Conservation (phyloP, 2,329 filamentous ascomycete species). For the Alternaria infectoria region DNA sequence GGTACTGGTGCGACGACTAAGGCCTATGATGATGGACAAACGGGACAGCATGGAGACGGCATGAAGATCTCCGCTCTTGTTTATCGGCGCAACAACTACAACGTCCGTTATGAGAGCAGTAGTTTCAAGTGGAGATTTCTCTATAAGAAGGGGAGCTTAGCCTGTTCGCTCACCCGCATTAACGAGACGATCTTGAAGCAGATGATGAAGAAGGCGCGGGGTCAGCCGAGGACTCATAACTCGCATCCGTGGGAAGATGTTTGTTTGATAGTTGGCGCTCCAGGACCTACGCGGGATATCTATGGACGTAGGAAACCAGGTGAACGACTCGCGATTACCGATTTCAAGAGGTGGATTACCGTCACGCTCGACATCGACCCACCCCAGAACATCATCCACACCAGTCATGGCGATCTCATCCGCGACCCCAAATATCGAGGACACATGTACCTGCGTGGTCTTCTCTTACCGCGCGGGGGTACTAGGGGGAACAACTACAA, state of each 20-base stretch:
- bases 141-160: conserved; percentile 6
- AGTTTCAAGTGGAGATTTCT: conserved; percentile 13
- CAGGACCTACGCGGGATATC: neutral
- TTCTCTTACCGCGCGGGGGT: neutral
- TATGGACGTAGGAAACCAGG: neutral
- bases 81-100: conserved; percentile 15
- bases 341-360: neutral
- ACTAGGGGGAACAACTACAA: neutral
- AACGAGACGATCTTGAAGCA: no score
- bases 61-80: conserved; percentile 24
- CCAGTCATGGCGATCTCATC: neutral
- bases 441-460: neutral
- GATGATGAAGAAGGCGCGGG: no score
- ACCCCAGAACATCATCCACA: neutral
- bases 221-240: neutral
- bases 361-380: neutral
- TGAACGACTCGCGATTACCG: no score
- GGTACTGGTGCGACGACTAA: neutral
- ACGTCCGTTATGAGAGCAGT: conserved; percentile 7
- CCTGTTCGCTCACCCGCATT: conserved; percentile 9
- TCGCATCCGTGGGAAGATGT: conserved; percentile 20
- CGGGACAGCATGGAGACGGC: conserved; percentile 29
- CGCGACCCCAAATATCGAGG: neutral
- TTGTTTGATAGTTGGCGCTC: conserved; percentile 12
- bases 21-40: conserved; percentile 4